Base-by-base conservation (phyloP, 75 land plant genomes). In the Cupressus sempervirens region DNA sequence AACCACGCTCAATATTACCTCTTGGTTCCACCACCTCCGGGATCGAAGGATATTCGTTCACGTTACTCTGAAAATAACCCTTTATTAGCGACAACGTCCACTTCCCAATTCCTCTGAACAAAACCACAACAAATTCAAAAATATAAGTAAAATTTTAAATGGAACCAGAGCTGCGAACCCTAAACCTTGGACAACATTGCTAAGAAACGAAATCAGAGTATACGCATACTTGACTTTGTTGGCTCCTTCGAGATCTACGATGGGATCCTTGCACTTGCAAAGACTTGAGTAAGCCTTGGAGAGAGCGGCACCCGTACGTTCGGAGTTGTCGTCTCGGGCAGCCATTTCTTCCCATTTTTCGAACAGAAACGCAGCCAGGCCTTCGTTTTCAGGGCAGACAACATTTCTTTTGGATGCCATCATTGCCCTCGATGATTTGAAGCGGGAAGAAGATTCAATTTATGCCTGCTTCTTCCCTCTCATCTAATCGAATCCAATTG, bases 71-170 rank as follows among this genome's bases (percentile, higher is more conserved):
- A 54, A 93, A 96, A 86, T 87, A 96, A 29, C 87, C 97, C 86
- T 92, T 84, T 84, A 96, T 83, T 12, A 91, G 88, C 87, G 81
- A 85, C 56, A 95, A 83, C 38, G 89, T 92, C 98, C 95, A 96
- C n/a, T 92, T 90, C 20, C 97, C 97, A 79, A 96, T 92, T 23
- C 97, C 98, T 87, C 96, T 94, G 30, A 83, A 52, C 68, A 41
- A 38, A 82, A 75, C 82, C 83, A 46, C 73, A 83, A n/a, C 38
- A 76, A 76, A 77, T 52, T 30, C 20, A 14, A 16, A 83, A 3
- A 7, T 81, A 58, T 70, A 56, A 4, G 15, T 72, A 26, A 53
- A 29, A 29, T 80, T 29, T 56, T 18, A 34, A n/a, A 68, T 4
- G 3, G 23, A 50, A 12, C 12, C 48, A 32, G 54, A 84, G 65